A percentile compares a stretch with the other conserved stretches of the same genome.
Conservation (phyloP, 2,329 filamentous ascomycete species). For the Penicillium vulpinum region DNA sequence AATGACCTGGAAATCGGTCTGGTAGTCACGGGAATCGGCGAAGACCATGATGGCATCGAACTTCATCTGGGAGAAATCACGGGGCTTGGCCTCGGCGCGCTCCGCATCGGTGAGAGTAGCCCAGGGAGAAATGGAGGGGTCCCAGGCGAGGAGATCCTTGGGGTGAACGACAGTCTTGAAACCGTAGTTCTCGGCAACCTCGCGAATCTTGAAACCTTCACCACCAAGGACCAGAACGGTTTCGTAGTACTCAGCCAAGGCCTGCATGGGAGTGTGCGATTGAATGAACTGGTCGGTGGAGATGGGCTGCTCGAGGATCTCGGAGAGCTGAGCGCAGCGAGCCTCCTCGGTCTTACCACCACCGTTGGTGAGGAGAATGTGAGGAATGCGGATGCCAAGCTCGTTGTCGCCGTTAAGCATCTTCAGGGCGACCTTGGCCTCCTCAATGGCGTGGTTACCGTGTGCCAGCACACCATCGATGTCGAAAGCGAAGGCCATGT, state of each 20-base stretch:
- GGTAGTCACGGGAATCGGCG: constrained; percentile 72
- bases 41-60: constrained; percentile 75
- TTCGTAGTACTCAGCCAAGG: constrained; percentile 72
- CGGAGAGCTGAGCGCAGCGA: constrained; percentile 65
- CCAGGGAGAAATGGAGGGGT: constrained; percentile 68
- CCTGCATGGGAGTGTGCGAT: constrained; percentile 75
- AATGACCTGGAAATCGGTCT: constrained; percentile 74
- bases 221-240: constrained; percentile 75
- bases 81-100: constrained; percentile 64
- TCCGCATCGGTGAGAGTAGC: constrained; percentile 67
- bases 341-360: constrained; percentile 68
- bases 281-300: constrained; percentile 74
- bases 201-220: constrained; percentile 72
- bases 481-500: constrained; percentile 76
- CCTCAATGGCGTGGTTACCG: constrained; percentile 68
- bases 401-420: constrained; percentile 75
- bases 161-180: constrained; percentile 73
- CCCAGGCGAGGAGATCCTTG: constrained; percentile 72
- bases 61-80: constrained; percentile 70
- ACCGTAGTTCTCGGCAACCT: constrained; percentile 71
- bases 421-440: constrained; percentile 65
- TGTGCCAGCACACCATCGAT: constrained; percentile 72
- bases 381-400: constrained; percentile 73
- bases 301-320: constrained; percentile 66
- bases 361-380: constrained; percentile 75